A percentile compares a stretch with the other conserved stretches of the same genome.
Conservation (phyloP, 257 asterid genomes). For the Ballota nigra region DNA sequence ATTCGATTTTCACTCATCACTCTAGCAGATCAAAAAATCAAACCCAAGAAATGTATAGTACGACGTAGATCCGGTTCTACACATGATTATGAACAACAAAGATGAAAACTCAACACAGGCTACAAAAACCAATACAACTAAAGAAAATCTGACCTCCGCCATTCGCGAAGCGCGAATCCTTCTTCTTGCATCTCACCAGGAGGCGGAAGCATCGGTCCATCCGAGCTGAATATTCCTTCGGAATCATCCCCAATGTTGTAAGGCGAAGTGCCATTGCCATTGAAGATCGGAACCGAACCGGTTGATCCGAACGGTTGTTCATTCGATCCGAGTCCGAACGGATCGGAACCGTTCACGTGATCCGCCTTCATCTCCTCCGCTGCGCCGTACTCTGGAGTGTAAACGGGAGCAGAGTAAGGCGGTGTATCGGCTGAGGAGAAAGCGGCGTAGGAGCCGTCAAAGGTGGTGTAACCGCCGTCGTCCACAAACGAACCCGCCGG, state of each 20-base stretch:
- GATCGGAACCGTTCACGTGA: constrained; percentile 64
- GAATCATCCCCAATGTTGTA: constrained; percentile 50
- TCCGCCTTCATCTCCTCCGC: constrained; percentile 62
- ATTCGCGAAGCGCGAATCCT: constrained; percentile 81
- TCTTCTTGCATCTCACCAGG: constrained; percentile 81
- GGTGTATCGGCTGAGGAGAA: constrained; percentile 59
- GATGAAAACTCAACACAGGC: background rate
- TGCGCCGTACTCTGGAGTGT: constrained; percentile 43
- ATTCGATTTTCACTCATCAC: background rate
- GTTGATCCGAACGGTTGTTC: constrained; percentile 44
- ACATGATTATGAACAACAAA: background rate
- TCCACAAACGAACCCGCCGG: constrained; percentile 42
- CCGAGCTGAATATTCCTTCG: constrained; percentile 75
- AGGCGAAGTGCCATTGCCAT: constrained; percentile 59
- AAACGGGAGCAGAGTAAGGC: constrained; percentile 42
- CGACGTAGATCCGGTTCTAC: constrained; percentile 14
- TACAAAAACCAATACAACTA: background rate
- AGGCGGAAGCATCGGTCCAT: constrained; percentile 84
- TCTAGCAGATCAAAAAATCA: constrained; percentile 7
- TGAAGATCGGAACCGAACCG: constrained; percentile 53
- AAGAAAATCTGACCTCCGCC: constrained; percentile 68
- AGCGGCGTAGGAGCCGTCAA: constrained; percentile 46
- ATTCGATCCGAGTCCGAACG: constrained; percentile 61
- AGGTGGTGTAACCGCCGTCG: constrained; percentile 53
- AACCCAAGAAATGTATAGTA: background rate